Percentiles rank a stretch among this genome's conserved stretches.
Conservation (phyloP, 2,329 filamentous ascomycete species). For the Fusarium sarcochroum region DNA sequence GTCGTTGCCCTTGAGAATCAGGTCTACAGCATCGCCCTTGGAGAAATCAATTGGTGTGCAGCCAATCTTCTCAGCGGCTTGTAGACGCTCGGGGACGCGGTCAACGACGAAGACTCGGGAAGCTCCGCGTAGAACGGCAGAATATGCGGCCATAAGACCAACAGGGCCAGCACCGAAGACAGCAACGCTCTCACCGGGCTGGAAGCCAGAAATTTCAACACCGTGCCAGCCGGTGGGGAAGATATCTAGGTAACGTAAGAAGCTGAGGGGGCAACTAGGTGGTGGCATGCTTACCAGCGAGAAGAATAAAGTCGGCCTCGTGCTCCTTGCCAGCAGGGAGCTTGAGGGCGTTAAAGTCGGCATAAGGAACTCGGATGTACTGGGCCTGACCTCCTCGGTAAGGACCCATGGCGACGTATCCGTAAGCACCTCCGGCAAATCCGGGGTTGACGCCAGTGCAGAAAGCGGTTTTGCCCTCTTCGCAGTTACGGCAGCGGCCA, state of each 20-base stretch:
- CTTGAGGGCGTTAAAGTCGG: conserved; percentile 75
- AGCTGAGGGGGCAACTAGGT: conserved; percentile 55
- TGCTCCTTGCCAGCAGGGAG: conserved; percentile 72
- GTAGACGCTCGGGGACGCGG: conserved; percentile 70
- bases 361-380: conserved; percentile 75
- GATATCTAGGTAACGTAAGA: conserved; percentile 46
- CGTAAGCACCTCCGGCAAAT: conserved; percentile 55
- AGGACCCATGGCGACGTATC: conserved; percentile 73
- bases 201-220: conserved; percentile 69
- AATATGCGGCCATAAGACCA: conserved; percentile 77
- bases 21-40: conserved; percentile 70
- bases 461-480: conserved; percentile 74
- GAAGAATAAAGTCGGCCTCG: conserved; percentile 71
- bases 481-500: conserved; percentile 74
- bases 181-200: conserved; percentile 72
- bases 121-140: conserved; percentile 71
- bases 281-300: conserved; percentile 52
- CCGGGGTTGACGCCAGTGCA: conserved; percentile 68
- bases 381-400: conserved; percentile 70
- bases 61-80: conserved; percentile 72
- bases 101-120: conserved; percentile 74
- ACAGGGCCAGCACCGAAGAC: conserved; percentile 76
- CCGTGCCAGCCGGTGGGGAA: conserved; percentile 67
- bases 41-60: conserved; percentile 73
- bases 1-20: conserved; percentile 71